Base-by-base conservation (phyloP, 768 basidiomycete genomes). In the Fibroporia radiculosa region DNA sequence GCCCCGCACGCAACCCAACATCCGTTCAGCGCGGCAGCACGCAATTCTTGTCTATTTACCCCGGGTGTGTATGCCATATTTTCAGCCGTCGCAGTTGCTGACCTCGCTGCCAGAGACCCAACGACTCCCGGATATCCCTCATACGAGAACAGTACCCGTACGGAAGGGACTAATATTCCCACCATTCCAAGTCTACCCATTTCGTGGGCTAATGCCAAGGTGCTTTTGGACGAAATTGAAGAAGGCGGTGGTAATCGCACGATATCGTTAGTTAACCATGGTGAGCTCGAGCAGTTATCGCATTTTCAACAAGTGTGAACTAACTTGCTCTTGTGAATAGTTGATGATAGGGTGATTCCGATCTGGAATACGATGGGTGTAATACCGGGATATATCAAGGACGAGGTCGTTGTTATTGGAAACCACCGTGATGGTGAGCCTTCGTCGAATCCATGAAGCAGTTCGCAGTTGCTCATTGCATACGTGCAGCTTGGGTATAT, bases 361-460 rank as follows among this genome's bases (percentile, higher is more conserved):
- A 90, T 95, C 38, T 95, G 90, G 90, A 96, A 95, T 64, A 72
- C 79, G 12, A 85, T 86, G 76, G 83, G 75, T 10, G 72, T 82
- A 23, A 84, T 93, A 47, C 91, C 89, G 6, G 92, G 90, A 2
- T 77, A 82, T 47, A 76, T 93, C 55, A 73, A 74, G 46, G 82
- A 92, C 56, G 93, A 96, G 61, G 78, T 93, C 3, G 80, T 97
- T 19, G 60, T 96, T 6, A 63, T 97, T 40, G 93, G 93, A 3
- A 84, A 85, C 52, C 93, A 96, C 59, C 78, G 93, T 32, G 92
- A 95, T 66, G 90, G 88, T 80, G 50, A 52, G 74, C 58, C 36
- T 14, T 23, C 19, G 4, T n/a, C 7, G 14, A 10, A 13, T 31
- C 29, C 35, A 37, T 42, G 25, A 12, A 20, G 22, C 16, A 42